These are phyloP conservation scores for Fomes fomentarius DNA, from an alignment of 1,284 basidiomycete genomes.

Conservation along the genomic window DNA sequence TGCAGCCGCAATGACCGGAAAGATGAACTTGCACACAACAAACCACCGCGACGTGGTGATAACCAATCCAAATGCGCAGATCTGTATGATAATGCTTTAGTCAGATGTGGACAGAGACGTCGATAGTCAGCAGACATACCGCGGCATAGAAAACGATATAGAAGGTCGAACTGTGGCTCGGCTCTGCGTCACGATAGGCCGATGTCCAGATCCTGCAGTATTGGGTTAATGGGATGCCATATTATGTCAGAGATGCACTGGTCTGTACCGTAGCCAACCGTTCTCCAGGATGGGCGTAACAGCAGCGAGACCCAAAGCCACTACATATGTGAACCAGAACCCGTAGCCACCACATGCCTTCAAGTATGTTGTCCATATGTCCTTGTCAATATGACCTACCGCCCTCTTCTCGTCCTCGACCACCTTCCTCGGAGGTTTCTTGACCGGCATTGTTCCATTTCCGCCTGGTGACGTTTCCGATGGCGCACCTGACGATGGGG, in stretches of 20 bases:
- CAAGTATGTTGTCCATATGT: constrained; percentile 86
- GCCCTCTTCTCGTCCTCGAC: constrained; percentile 91
- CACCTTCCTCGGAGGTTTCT: constrained; percentile 80
- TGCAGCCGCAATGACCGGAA: neutral
- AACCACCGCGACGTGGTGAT: constrained; percentile 70
- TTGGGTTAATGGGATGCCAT: no score
- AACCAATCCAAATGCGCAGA: constrained; percentile 42
- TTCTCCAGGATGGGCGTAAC: constrained; percentile 81
- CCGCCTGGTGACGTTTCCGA: constrained; percentile 47
- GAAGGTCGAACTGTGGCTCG: constrained; percentile 58
- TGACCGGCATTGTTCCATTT: constrained; percentile 39
- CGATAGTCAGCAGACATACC: constrained; percentile 39
- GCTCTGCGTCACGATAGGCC: constrained; percentile 39
- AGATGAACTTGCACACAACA: constrained; percentile 53
- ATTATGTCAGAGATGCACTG: no score
- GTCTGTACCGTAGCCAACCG: constrained; percentile 78
- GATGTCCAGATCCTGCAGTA: constrained; percentile 66
- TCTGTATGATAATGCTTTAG: constrained; percentile 4
- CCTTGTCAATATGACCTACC: constrained; percentile 76
- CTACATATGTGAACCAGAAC: constrained; percentile 77
- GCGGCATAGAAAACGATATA: constrained; percentile 81
- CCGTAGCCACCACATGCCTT: constrained; percentile 63
- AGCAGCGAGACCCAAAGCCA: constrained; percentile 65
- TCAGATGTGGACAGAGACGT: neutral
- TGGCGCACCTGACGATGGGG: constrained; percentile 48